Conservation (phyloP, 768 basidiomycete genomes). For the Coprinopsis sp. region DNA sequence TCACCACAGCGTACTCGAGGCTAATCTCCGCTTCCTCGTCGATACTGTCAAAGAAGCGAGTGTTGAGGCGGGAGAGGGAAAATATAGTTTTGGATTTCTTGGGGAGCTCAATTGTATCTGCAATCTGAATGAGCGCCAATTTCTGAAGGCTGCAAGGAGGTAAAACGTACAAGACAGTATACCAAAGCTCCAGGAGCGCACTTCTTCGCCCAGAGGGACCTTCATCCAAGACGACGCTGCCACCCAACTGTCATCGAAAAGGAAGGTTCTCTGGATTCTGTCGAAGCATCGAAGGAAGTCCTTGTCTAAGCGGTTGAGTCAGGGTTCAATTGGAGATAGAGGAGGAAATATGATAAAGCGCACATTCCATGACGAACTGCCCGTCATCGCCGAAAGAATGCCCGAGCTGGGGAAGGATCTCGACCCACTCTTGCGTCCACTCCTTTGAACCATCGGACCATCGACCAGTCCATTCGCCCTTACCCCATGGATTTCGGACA, state of each 20-base stretch:
- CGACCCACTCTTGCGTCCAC: conserved; percentile 51
- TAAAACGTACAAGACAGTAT: conserved; percentile 42
- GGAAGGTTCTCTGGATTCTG: conserved; percentile 41
- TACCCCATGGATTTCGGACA: conserved; percentile 48
- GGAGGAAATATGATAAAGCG: conserved; percentile 12
- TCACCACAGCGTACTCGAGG: conserved; percentile 45
- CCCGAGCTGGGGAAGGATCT: conserved; percentile 33
- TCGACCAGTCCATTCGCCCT: conserved; percentile 44
- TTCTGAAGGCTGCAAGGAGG: background rate
- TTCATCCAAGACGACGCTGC: conserved; percentile 50
- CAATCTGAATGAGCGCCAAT: background rate
- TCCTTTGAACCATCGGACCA: conserved; percentile 57
- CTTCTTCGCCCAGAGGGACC: conserved; percentile 29
- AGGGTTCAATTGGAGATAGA: background rate
- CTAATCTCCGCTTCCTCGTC: conserved; percentile 28
- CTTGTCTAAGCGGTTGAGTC: conserved; percentile 27
- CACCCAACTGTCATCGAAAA: conserved; percentile 48
- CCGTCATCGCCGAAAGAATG: conserved; percentile 51
- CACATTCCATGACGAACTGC: conserved; percentile 54
- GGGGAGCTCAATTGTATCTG: conserved; percentile 41
- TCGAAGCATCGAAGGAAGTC: conserved; percentile 46
- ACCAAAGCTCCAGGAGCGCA: conserved; percentile 35
- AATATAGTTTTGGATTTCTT: conserved; percentile 36
- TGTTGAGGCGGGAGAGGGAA: conserved; percentile 43
- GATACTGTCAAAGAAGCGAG: conserved; percentile 40